Percentiles rank a stretch among this genome's conserved stretches.
These are phyloP conservation scores for Arthrobotrys iridis DNA, from an alignment of 2,329 filamentous ascomycete species.

Conservation along the genomic window DNA sequence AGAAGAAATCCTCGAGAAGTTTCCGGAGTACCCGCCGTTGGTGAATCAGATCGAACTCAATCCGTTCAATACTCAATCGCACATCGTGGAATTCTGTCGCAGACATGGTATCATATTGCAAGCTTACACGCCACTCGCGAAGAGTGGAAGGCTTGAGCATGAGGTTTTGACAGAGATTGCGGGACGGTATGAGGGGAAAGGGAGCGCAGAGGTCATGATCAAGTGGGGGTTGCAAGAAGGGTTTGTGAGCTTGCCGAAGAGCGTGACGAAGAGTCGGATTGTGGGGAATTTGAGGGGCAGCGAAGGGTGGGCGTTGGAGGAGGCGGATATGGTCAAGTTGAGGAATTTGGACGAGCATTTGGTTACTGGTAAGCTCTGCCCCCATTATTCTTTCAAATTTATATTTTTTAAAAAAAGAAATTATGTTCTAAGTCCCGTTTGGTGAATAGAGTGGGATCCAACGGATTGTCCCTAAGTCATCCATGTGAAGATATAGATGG, in stretches of 20 bases:
- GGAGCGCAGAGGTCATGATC: slow-evolving; percentile 77
- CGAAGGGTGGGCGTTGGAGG: slow-evolving; percentile 70
- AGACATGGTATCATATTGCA: slow-evolving; percentile 75
- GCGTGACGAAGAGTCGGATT: slow-evolving; percentile 71
- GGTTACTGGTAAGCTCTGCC: slow-evolving; percentile 74
- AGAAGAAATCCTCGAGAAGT: slow-evolving; percentile 73
- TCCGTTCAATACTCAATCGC: slow-evolving; percentile 78
- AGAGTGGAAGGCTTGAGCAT: slow-evolving; percentile 76
- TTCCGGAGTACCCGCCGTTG: slow-evolving; percentile 71
- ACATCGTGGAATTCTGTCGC: slow-evolving; percentile 73
- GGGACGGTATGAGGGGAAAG: slow-evolving; percentile 73
- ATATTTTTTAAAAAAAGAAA: slow-evolving; percentile 20
- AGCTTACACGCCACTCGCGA: slow-evolving; percentile 81
- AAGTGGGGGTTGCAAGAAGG: slow-evolving; percentile 81
- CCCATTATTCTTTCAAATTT: no score
- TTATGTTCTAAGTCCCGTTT: not conserved
- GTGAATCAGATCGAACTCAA: slow-evolving; percentile 86
- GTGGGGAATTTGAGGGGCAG: slow-evolving; percentile 71
- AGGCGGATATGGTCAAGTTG: slow-evolving; percentile 72
- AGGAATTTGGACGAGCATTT: slow-evolving; percentile 76
- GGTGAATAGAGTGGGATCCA: slow-evolving; percentile 63
- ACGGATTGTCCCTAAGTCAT: slow-evolving; percentile 61
- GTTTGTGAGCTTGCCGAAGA: slow-evolving; percentile 79
- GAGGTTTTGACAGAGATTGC: slow-evolving; percentile 71
- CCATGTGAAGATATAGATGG: no score